Evolutionary conservation across 1,284 basidiomycete genomes (phyloP).

Genomic region (Jaminaea rosea): DNA sequence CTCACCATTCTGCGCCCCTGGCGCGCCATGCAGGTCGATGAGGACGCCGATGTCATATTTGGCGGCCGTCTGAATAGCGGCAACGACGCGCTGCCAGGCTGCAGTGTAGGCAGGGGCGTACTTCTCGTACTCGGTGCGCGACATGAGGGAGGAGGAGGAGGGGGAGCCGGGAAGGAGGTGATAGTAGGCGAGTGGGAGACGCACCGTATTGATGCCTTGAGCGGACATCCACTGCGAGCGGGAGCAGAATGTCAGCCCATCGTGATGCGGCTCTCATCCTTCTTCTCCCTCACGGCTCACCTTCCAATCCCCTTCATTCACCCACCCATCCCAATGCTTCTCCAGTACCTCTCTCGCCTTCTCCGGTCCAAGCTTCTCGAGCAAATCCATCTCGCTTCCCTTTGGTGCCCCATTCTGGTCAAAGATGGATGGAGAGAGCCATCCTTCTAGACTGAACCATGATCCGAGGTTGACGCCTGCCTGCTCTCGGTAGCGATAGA

Average conservation of each 20-base stretch:
- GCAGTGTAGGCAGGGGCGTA: conserved; percentile 59
- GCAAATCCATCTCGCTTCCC: conserved; percentile 57
- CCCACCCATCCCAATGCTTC: conserved; percentile 63
- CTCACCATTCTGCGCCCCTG: conserved; percentile 55
- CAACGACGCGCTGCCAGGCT: conserved; percentile 64
- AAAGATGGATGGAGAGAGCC: conserved; percentile 45
- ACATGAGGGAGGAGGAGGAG: conserved; percentile 57
- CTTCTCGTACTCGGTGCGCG: conserved; percentile 64
- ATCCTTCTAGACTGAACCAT: conserved; percentile 42
- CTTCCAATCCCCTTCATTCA: conserved; percentile 41
- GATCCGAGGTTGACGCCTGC: conserved; percentile 72
- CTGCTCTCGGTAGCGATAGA: conserved; percentile 65
- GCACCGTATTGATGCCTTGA: conserved; percentile 71
- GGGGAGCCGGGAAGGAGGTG: conserved; percentile 74
- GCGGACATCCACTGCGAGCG: conserved; percentile 57
- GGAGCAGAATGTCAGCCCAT: background rate
- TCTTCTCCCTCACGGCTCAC: background rate
- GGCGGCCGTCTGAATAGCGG: conserved; percentile 60
- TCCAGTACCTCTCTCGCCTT: conserved; percentile 60
- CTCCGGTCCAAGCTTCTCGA: conserved; percentile 52
- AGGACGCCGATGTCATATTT: conserved; percentile 66
- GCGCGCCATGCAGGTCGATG: conserved; percentile 58
- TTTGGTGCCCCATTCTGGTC: conserved; percentile 20
- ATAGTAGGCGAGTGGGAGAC: conserved; percentile 60
- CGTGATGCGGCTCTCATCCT: background rate